Evolutionary conservation across 225 moss, liverwort and hornwort species (phyloP), one percentile per base, ranked within the genome.

Genomic region (Polytrichum formosum): DNA sequence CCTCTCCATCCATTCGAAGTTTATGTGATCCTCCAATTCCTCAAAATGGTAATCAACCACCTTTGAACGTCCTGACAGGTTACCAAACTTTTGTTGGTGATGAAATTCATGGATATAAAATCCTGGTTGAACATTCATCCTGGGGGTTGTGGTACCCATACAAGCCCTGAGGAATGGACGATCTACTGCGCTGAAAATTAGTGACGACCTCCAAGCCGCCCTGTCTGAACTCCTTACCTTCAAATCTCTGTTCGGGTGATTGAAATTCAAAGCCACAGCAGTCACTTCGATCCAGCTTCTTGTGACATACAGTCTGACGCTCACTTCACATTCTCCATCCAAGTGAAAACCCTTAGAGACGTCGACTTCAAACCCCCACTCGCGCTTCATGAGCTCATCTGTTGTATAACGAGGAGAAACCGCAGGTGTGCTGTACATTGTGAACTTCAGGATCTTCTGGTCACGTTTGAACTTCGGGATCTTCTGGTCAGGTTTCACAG

Each of bases 241-340:
- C 23, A 75, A 35, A 63, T 63, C 62, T 64, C 55, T 69, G 7
- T 75, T 63, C 23, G 63, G 54, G 54, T 29, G 28, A 1, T 53
- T 29, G 55, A 75, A 75, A 33, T 68, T 75, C 25, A 75, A 31
- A 6, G 74, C 74, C 53, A 63, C 68, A 3, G 55, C 6, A 25
- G 55, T 68, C 8, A 75, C 28, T 26, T 69, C 54, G 18, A 64
- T 33, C 18, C 68, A 1, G 7, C 63, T 69, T 20, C 10, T 25
- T 53, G 7, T 30, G 55, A 69, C 68, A n/a, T 1, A 55, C 54
- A 75, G 68, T 55, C 68, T 75, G 3, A 75, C 5, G 26, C 75
- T 69, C 2, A 75, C 63, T 69, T 75, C 55, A 30, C 69, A 55
- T 30, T 64, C 75, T 53, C 7, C 67, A 18, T 75, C 75, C 63